These are phyloP conservation scores for Colletotrichum abscissum DNA, from an alignment of 2,329 filamentous ascomycete species.

Conservation along the genomic window DNA sequence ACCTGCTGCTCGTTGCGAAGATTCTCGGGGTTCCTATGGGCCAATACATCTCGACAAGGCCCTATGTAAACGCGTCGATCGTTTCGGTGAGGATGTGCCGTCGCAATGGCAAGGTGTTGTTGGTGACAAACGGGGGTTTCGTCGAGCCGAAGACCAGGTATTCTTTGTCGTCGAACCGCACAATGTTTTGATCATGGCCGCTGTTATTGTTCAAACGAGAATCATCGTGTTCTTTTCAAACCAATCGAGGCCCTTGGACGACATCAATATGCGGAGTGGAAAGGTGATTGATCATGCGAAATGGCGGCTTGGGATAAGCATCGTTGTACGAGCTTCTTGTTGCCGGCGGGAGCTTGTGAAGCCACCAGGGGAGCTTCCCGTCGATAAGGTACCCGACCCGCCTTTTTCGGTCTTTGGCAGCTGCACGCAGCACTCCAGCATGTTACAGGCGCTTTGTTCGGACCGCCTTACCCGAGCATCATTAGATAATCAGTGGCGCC, in stretches of 20 bases:
- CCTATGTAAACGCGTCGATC: neutral
- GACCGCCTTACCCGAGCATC: neutral
- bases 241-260: neutral
- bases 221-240: slow-evolving; percentile 5
- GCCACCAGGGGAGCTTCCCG: neutral
- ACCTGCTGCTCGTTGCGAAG: slow-evolving; percentile 80
- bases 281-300: neutral
- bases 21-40: slow-evolving; percentile 86
- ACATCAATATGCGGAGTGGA: neutral
- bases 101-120: slow-evolving; percentile 17
- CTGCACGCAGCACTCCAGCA: neutral
- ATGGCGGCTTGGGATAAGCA: neutral
- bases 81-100: slow-evolving; percentile 1
- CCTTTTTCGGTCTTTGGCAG: neutral
- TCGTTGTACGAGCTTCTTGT: neutral
- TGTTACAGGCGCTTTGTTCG: neutral
- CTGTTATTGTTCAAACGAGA: slow-evolving; percentile 12
- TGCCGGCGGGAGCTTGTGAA: slow-evolving; percentile 5
- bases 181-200: slow-evolving; percentile 32
- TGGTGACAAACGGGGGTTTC: neutral
- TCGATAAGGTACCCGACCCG: neutral
- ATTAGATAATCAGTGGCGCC: neutral
- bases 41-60: slow-evolving; percentile 81
- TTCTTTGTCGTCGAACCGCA: slow-evolving; percentile 21
- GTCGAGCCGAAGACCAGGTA: slow-evolving; percentile 4